Evolutionary conservation across 371 early-diverging fungal species (phyloP).

Genomic region (Apophysomyces variabilis): DNA sequence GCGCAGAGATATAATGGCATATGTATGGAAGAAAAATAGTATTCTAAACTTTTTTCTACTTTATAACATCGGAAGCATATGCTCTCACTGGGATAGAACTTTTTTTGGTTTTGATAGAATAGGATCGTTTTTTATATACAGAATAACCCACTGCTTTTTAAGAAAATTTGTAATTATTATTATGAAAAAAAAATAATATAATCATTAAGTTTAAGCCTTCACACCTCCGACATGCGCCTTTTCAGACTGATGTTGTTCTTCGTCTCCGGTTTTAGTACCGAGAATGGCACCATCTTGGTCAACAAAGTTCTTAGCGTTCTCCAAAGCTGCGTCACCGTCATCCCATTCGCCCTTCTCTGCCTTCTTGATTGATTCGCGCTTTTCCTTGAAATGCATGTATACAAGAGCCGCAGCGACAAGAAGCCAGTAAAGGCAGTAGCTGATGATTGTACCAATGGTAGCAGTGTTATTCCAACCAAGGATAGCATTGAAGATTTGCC

Average conservation of each 20-base stretch:
- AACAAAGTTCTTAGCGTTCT: conserved; percentile 33
- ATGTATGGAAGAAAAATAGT: too few relatives aligned
- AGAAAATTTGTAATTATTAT: conserved; percentile 2
- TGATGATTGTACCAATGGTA: conserved; percentile 68
- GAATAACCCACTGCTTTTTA: background rate
- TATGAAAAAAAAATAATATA: background rate
- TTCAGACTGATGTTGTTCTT: conserved; percentile 4
- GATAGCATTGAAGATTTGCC: conserved; percentile 31
- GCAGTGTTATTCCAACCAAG: conserved; percentile 79
- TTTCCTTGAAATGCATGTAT: conserved; percentile 48
- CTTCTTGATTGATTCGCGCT: conserved; percentile 26
- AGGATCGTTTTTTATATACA: too few relatives aligned
- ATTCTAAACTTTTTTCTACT: too few relatives aligned
- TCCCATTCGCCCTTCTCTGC: conserved; percentile 30
- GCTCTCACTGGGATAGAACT: too few relatives aligned
- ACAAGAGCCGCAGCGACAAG: conserved; percentile 52
- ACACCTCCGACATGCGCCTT: background rate
- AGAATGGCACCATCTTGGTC: conserved; percentile 26
- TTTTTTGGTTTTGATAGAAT: too few relatives aligned
- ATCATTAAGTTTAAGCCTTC: background rate
- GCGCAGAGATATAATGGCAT: too few relatives aligned
- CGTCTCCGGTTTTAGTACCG: background rate
- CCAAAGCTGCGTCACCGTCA: conserved; percentile 33
- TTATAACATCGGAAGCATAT: too few relatives aligned
- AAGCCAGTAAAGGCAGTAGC: conserved; percentile 81